phyloP scores from a whole-genome alignment of 2,329 filamentous ascomycete genomes.

The Peltaster fructicola region DNA sequence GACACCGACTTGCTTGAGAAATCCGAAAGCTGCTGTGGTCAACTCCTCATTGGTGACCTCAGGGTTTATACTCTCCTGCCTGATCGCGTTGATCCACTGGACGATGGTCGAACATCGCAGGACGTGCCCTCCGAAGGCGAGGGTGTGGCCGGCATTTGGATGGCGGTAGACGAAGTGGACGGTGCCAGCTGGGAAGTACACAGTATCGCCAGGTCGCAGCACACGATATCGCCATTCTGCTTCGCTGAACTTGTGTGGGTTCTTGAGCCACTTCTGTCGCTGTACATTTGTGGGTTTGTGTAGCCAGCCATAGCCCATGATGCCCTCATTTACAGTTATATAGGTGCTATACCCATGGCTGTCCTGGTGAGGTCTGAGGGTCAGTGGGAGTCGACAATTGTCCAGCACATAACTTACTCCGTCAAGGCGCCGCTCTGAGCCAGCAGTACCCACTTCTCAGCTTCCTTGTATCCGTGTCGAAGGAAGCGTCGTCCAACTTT shows the following conservation, averaged over 20 bases:
- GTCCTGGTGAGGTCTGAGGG: slow-evolving; percentile 20
- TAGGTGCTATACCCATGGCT: slow-evolving; percentile 18
- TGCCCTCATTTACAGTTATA: slow-evolving; percentile 17
- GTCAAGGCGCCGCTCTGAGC: slow-evolving; percentile 18
- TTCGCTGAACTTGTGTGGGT: slow-evolving; percentile 8
- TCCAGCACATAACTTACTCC: too few species aligned
- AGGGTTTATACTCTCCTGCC: slow-evolving; percentile 24
- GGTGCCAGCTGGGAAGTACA: slow-evolving; percentile 17
- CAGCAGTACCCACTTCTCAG: slow-evolving; percentile 19
- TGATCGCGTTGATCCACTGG: slow-evolving; percentile 27
- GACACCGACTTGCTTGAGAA: slow-evolving; percentile 14
- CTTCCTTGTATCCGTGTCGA: slow-evolving; percentile 16
- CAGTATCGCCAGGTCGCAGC: slow-evolving; percentile 14
- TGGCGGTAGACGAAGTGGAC: slow-evolving; percentile 19
- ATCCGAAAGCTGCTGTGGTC: slow-evolving; percentile 18
- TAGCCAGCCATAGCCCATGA: slow-evolving; percentile 17
- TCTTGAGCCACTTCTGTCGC: slow-evolving; percentile 10
- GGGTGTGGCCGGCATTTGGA: slow-evolving; percentile 13
- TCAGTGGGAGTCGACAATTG: too few species aligned
- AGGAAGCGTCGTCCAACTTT: slow-evolving; percentile 13
- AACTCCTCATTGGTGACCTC: slow-evolving; percentile 29
- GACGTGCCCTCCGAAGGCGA: slow-evolving; percentile 18
- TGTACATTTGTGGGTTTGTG: slow-evolving; percentile 11
- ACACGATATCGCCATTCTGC: slow-evolving; percentile 16
- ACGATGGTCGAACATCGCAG: slow-evolving; percentile 20